Conservation (phyloP, 257 asterid species). For the Vinca minor region DNA sequence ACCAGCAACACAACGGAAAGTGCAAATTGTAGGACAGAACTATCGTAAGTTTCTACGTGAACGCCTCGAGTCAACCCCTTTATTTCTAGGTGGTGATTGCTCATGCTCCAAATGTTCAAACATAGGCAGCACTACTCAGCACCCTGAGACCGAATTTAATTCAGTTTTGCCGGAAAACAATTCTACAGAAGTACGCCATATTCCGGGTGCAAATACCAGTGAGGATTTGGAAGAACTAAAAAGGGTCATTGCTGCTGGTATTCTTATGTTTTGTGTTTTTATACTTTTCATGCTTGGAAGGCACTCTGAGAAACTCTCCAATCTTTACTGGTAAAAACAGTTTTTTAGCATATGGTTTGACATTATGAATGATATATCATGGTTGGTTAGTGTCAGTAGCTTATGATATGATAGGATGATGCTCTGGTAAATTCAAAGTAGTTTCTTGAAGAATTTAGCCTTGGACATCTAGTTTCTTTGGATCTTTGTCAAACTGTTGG, state of each 20-base stretch:
- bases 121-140: neutral
- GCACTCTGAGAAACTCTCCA: slow-evolving; percentile 7
- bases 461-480: too few species aligned
- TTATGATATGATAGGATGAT: too few species aligned
- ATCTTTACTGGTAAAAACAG: slow-evolving; percentile 3
- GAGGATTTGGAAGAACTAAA: slow-evolving; percentile 4
- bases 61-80: slow-evolving; percentile 23
- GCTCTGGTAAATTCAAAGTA: too few species aligned
- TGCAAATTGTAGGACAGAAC: slow-evolving; percentile 29
- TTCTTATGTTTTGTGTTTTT: slow-evolving; percentile 19
- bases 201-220: neutral
- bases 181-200: neutral
- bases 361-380: too few species aligned
- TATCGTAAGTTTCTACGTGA: slow-evolving; percentile 20
- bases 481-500: too few species aligned
- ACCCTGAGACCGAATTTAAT: neutral
- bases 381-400: too few species aligned
- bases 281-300: slow-evolving; percentile 12
- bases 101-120: slow-evolving; percentile 25
- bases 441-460: too few species aligned
- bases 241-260: slow-evolving; percentile 10
- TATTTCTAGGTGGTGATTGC: slow-evolving; percentile 36
- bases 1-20: slow-evolving; percentile 37
- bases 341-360: too few species aligned
- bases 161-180: neutral